Base-by-base conservation (phyloP, 148 eudicot genomes). In the Beta vulgaris region DNA sequence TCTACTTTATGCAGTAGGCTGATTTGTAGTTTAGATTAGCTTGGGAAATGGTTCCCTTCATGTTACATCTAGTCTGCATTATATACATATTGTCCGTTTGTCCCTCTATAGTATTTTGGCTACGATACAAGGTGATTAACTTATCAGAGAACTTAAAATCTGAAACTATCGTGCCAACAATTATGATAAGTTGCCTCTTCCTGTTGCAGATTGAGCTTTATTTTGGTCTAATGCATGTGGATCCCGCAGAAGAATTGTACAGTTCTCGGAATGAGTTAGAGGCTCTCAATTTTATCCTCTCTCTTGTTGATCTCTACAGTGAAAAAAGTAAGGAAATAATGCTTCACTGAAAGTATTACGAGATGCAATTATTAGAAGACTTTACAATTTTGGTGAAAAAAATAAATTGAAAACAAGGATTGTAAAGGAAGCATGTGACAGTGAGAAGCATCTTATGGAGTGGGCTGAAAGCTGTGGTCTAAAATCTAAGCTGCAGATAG, bases 231-330 rank as follows among this genome's bases (percentile, higher is more conserved):
- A 73, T 74, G 77, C 82, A 85, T 79, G 72, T 59, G 12, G 53
- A 76, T 82, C 57, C 76, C 78, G 55, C 69, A 31, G 72, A 71
- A 48, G 80, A 77, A 59, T 77, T 79, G 69, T 76, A 59, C 78
- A 88, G 92, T 85, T 86, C 88, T 43, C 84, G 92, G 78, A 92
- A 92, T 77, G 99, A 95, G 79, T 75, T 92, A 73, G 93, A 92
- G 82, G 89, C 97, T 71, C 84, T 95, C 67, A 86, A 90, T 78
- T 78, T 64, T 71, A 63, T 92, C 70, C 75, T 92, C 66, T 80
- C 83, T 65, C 81, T 63, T 60, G 78, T 90, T 73, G 85, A 88
- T 87, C 81, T 42, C 63, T 54, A 62, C 73, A 51, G 46, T 39
- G 75, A 80, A 69, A 82, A 74, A 64, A 68, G 58, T 74, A 67